A percentile compares a stretch with the other conserved stretches of the same genome.
Evolutionary conservation across 108 stramenopile genomes (phyloP).

Genomic region (Cyclotella cryptica): DNA sequence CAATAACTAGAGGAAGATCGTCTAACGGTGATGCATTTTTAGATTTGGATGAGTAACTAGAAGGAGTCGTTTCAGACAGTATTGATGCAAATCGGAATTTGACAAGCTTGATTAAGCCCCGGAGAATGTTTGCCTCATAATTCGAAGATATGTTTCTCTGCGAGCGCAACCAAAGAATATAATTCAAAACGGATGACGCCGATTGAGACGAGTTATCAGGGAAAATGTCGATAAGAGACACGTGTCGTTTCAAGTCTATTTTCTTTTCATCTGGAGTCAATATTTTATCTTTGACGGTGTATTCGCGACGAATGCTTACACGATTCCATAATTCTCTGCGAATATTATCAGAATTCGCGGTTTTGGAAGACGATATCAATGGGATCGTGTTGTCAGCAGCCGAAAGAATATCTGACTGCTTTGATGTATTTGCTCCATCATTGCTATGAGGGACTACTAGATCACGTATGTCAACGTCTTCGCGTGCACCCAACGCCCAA

Average conservation of each 20-base stretch:
- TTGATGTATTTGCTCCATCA: neutral
- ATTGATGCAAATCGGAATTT: slow-evolving; percentile 79
- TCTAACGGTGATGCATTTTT: slow-evolving; percentile 54
- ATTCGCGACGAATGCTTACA: slow-evolving; percentile 4
- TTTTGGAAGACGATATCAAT: slow-evolving; percentile 19
- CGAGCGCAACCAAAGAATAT: slow-evolving; percentile 78
- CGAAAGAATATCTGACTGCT: neutral
- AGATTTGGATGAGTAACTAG: slow-evolving; percentile 9
- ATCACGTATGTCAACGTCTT: slow-evolving; percentile 6
- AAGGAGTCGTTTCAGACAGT: slow-evolving; percentile 14
- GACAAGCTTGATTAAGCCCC: slow-evolving; percentile 82
- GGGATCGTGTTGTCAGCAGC: slow-evolving; percentile 5
- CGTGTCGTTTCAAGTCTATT: slow-evolving; percentile 10
- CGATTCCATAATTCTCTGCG: slow-evolving; percentile 34
- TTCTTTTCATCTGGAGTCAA: neutral
- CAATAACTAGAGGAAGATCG: slow-evolving; percentile 76
- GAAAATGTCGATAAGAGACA: slow-evolving; percentile 71
- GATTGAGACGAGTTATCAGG: slow-evolving; percentile 74
- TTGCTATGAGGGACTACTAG: neutral
- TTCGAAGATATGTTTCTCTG: slow-evolving; percentile 68
- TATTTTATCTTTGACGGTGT: neutral
- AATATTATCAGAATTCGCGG: slow-evolving; percentile 12
- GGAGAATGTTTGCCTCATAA: slow-evolving; percentile 87
- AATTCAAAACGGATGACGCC: slow-evolving; percentile 65
- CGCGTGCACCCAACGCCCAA: slow-evolving; percentile 15